Percentiles rank a stretch among this genome's conserved stretches.
Evolutionary conservation across 2,329 filamentous ascomycete species (phyloP).

Genomic region (Colletotrichum orchidophilum): DNA sequence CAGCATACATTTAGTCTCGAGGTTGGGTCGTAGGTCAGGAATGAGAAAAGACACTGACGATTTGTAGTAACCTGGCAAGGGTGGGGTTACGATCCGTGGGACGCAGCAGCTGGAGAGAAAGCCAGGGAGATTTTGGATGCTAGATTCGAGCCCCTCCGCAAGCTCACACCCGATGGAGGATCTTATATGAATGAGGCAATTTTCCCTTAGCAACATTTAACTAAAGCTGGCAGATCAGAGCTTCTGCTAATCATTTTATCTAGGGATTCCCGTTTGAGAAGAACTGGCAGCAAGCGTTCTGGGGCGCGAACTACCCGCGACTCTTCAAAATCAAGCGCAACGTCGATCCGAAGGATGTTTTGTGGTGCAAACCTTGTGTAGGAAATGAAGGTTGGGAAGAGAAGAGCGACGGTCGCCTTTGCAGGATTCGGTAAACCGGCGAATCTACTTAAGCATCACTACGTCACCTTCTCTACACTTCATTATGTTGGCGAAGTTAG

Average conservation of each 20-base stretch:
- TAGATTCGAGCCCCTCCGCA: slow-evolving; percentile 45
- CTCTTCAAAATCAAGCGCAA: slow-evolving; percentile 21
- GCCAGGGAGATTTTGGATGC: slow-evolving; percentile 41
- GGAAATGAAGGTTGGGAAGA: slow-evolving; percentile 28
- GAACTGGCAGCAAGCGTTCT: slow-evolving; percentile 32
- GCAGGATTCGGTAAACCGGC: background rate
- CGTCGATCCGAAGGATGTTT: slow-evolving; percentile 21
- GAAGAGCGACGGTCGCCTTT: slow-evolving; percentile 3
- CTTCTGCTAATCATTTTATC: background rate
- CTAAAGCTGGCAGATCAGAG: background rate
- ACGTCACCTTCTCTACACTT: background rate
- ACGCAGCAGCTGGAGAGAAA: slow-evolving; percentile 41
- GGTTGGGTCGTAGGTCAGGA: background rate
- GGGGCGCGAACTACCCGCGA: slow-evolving; percentile 28
- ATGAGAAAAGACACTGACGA: slow-evolving; percentile 5
- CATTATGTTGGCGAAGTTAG: no score
- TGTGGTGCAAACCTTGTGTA: slow-evolving; percentile 29
- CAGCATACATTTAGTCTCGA: background rate
- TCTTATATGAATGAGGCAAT: slow-evolving; percentile 32
- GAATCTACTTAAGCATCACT: background rate
- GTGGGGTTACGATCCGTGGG: slow-evolving; percentile 42
- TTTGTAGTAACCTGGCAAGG: background rate
- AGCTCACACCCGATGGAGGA: slow-evolving; percentile 20
- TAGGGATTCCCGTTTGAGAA: slow-evolving; percentile 31
- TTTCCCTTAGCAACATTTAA: slow-evolving; percentile 7